Evolutionary conservation across 176 grass and related monocot species (phyloP).

Genomic region (Elaeis guineensis): DNA sequence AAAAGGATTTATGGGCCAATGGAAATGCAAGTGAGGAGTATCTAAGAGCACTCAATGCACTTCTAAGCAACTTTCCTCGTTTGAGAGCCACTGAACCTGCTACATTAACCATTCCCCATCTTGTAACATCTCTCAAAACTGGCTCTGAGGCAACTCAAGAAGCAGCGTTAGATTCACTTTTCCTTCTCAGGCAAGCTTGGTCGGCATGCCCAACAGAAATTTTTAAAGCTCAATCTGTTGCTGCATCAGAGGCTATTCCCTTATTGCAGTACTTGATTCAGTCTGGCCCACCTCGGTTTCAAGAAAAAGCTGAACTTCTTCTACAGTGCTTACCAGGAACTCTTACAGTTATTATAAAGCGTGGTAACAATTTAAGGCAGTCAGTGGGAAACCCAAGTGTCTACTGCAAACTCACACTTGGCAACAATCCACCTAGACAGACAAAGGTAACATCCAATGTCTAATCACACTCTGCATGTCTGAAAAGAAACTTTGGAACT

Average conservation of each 20-base stretch:
- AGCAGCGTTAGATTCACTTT: slow-evolving; percentile 91
- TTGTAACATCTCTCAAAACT: slow-evolving; percentile 93
- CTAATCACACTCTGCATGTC: too few species aligned
- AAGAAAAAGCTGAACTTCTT: slow-evolving; percentile 91
- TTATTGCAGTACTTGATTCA: slow-evolving; percentile 98
- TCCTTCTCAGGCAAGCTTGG: slow-evolving; percentile 98
- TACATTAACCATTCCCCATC: slow-evolving; percentile 85
- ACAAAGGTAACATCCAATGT: slow-evolving; percentile 55
- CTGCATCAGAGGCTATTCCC: slow-evolving; percentile 94
- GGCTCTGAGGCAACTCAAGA: slow-evolving; percentile 96
- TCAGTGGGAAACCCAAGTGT: slow-evolving; percentile 97
- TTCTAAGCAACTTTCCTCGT: slow-evolving; percentile 94
- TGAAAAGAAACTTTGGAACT: slow-evolving; percentile 4
- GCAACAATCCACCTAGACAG: slow-evolving; percentile 74
- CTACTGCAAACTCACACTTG: slow-evolving; percentile 97
- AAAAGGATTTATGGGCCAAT: slow-evolving; percentile 93
- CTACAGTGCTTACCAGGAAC: slow-evolving; percentile 96
- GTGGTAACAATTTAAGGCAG: slow-evolving; percentile 85
- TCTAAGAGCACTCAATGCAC: slow-evolving; percentile 86
- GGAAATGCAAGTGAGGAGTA: slow-evolving; percentile 96
- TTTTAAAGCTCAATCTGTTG: slow-evolving; percentile 95
- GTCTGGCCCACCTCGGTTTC: slow-evolving; percentile 92
- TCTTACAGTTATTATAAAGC: slow-evolving; percentile 92
- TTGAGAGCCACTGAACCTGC: slow-evolving; percentile 91
- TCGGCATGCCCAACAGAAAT: slow-evolving; percentile 83